Percentiles rank a stretch among this genome's conserved stretches.
phyloP scores from a whole-genome alignment of 305 asterid genomes.

The Coffea humblotiana region DNA sequence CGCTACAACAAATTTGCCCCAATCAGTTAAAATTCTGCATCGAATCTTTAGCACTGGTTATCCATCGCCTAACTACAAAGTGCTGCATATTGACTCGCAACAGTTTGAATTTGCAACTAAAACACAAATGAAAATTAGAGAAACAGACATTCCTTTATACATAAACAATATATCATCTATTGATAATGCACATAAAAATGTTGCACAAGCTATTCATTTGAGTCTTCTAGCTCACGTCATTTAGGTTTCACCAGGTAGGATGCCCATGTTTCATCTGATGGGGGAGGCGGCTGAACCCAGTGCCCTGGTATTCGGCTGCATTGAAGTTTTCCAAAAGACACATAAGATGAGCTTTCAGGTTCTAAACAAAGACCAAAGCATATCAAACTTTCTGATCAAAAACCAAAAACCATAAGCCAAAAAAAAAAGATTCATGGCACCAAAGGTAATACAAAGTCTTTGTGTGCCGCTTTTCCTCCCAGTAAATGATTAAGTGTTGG shows the following conservation, averaged over 20 bases:
- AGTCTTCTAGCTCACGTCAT: conserved; percentile 6
- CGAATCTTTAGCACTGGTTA: too few species aligned
- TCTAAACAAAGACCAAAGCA: background rate
- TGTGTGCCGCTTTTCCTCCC: background rate
- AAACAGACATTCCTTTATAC: too few species aligned
- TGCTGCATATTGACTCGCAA: too few species aligned
- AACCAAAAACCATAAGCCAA: background rate
- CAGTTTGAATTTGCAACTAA: too few species aligned
- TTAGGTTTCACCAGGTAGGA: conserved; percentile 56
- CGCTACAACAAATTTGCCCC: too few species aligned
- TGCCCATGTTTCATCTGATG: conserved; percentile 89
- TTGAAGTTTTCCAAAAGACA: conserved; percentile 9
- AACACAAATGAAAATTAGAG: too few species aligned
- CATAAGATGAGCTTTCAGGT: background rate
- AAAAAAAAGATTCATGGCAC: background rate
- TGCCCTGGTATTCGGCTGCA: conserved; percentile 91
- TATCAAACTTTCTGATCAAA: background rate
- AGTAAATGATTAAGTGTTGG: background rate
- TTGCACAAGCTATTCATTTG: background rate
- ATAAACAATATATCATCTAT: too few species aligned
- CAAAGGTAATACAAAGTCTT: background rate
- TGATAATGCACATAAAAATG: background rate
- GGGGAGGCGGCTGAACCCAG: conserved; percentile 89
- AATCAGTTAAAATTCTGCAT: too few species aligned
- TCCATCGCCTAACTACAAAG: too few species aligned